Evolutionary conservation across 768 basidiomycete species (phyloP).

Genomic region (Psilocybe tampanensis): DNA sequence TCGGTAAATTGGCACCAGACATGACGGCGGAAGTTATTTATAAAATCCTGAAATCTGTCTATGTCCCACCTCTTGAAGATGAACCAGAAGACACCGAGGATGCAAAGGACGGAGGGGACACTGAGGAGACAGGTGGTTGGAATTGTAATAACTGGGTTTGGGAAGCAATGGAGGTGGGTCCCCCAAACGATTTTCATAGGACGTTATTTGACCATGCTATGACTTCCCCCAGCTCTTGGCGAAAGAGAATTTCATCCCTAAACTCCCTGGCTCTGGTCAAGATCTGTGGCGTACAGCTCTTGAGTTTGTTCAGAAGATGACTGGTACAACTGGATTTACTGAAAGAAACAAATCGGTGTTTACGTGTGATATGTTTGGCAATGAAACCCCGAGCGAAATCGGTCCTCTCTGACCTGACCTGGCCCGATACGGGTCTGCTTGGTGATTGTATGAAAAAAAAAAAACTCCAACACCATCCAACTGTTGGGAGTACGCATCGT

Average conservation of each 20-base stretch:
- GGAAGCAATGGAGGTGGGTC: not conserved
- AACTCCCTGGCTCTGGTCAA: not conserved
- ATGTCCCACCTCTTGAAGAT: not conserved
- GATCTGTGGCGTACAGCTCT: not conserved
- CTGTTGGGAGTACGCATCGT: no score
- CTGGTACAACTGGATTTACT: not conserved
- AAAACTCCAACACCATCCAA: no score
- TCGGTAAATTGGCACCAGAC: no score
- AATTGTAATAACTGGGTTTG: not conserved
- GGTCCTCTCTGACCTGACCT: not conserved
- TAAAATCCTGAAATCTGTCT: not conserved
- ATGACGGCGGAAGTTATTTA: not conserved
- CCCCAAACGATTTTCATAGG: not conserved
- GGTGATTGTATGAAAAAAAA: no score
- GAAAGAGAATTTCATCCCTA: not conserved
- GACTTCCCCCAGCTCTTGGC: not conserved
- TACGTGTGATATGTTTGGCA: not conserved
- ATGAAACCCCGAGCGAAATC: not conserved
- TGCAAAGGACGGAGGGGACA: no score
- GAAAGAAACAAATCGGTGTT: not conserved
- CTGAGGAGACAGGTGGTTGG: not conserved
- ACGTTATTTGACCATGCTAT: no score
- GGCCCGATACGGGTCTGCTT: no score
- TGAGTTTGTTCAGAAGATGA: not conserved
- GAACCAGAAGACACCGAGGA: no score